A percentile compares a stretch with the other conserved stretches of the same genome.
phyloP scores from a whole-genome alignment of 2,329 filamentous ascomycete species.

The Ophiostoma sp. region DNA sequence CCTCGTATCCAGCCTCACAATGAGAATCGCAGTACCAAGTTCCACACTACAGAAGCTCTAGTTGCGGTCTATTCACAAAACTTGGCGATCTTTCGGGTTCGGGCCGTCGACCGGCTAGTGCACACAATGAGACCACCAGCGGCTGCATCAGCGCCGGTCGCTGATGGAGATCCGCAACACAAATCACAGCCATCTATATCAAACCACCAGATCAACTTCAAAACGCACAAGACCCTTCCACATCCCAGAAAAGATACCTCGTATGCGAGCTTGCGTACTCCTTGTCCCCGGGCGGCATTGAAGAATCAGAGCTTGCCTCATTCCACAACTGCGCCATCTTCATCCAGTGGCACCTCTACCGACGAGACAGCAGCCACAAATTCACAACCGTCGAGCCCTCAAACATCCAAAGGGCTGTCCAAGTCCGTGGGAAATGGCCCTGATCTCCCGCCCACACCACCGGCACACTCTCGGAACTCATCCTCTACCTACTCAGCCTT shows the following conservation, averaged over 20 bases:
- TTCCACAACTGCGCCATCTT: constrained; percentile 5
- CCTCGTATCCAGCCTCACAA: constrained; percentile 16
- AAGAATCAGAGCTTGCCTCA: constrained; percentile 27
- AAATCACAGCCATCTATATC: constrained; percentile 14
- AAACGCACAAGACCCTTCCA: constrained; percentile 38
- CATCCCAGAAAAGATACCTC: constrained; percentile 33
- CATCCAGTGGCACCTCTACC: constrained; percentile 30
- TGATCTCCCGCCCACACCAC: constrained; percentile 57
- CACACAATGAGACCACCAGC: constrained; percentile 20
- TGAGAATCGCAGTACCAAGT: constrained; percentile 19
- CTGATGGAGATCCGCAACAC: constrained; percentile 13
- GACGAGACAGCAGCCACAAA: constrained; percentile 23
- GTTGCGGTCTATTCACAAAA: constrained; percentile 11
- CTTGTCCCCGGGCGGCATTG: constrained; percentile 21
- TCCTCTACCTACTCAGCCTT: constrained; percentile 46
- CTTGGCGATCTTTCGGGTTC: constrained; percentile 18
- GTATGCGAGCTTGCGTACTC: constrained; percentile 20
- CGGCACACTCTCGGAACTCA: constrained; percentile 54
- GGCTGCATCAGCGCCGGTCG: constrained; percentile 4
- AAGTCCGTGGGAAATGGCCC: constrained; percentile 42
- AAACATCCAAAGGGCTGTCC: constrained; percentile 40
- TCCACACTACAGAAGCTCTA: constrained; percentile 12
- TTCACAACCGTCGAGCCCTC: constrained; percentile 37
- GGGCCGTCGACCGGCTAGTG: constrained; percentile 21
- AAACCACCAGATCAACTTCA: constrained; percentile 30